These are phyloP conservation scores for Solanum tacnaense DNA, from an alignment of 257 asterid genomes.

Conservation along the genomic window DNA sequence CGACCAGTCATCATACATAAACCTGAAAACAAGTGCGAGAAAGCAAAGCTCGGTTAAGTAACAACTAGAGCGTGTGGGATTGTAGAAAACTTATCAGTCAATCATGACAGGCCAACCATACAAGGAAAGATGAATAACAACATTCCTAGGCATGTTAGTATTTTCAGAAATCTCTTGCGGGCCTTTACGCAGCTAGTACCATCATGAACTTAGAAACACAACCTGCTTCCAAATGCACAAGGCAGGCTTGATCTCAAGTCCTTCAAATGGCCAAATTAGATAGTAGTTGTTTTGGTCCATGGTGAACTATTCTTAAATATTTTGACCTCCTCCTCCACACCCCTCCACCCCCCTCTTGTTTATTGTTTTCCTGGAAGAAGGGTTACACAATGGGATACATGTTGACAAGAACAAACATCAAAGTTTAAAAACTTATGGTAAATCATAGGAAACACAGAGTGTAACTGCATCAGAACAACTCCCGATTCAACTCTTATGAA, in stretches of 20 bases:
- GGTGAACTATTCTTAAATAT: not conserved
- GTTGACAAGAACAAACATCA: not conserved
- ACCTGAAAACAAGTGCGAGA: constrained; percentile 39
- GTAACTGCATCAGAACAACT: not conserved
- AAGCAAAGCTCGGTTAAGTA: not conserved
- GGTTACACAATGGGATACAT: not conserved
- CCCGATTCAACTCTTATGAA: not conserved
- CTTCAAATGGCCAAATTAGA: not conserved
- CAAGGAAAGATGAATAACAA: not conserved
- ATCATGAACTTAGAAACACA: not conserved
- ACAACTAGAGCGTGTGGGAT: not conserved
- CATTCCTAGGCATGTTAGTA: not conserved
- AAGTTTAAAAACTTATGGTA: not conserved
- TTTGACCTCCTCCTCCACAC: not conserved
- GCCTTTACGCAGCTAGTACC: not conserved
- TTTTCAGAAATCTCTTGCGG: not conserved
- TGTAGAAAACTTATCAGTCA: not conserved
- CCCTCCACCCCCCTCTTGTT: not conserved
- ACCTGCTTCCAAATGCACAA: not conserved
- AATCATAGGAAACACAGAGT: not conserved
- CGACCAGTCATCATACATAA: constrained; percentile 72
- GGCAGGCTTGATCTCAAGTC: not conserved
- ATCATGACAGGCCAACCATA: not conserved
- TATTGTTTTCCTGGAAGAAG: not conserved
- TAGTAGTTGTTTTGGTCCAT: not conserved